phyloP scores from a whole-genome alignment of 2,329 filamentous ascomycete genomes.

The Sclerotiophoma versabilis region DNA sequence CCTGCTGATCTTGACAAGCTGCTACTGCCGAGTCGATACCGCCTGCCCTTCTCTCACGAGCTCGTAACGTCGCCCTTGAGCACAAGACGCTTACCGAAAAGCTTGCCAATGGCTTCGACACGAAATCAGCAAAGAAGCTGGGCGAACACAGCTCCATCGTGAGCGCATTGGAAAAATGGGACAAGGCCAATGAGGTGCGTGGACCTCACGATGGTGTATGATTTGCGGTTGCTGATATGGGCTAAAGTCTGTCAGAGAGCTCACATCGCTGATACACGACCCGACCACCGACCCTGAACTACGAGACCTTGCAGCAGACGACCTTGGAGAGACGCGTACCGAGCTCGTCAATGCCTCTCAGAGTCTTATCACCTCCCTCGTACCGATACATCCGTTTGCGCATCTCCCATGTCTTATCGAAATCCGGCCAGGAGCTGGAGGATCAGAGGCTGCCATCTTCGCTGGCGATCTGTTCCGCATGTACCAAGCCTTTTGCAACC shows the following conservation, averaged over 20 bases:
- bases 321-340: slow-evolving; percentile 71
- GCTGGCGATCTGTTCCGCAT: slow-evolving; percentile 86
- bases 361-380: slow-evolving; percentile 76
- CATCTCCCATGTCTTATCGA: slow-evolving; percentile 90
- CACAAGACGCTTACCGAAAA: slow-evolving; percentile 61
- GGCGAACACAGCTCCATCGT: slow-evolving; percentile 63
- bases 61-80: slow-evolving; percentile 62
- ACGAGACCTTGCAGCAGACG: slow-evolving; percentile 66
- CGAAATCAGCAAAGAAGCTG: slow-evolving; percentile 62
- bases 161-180: slow-evolving; percentile 63
- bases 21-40: slow-evolving; percentile 53
- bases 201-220: neutral
- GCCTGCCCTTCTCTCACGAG: slow-evolving; percentile 62
- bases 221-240: slow-evolving; percentile 28
- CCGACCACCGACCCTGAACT: slow-evolving; percentile 66
- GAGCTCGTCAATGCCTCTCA: slow-evolving; percentile 69
- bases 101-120: slow-evolving; percentile 63
- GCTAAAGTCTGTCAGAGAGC: slow-evolving; percentile 66
- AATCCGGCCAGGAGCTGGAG: slow-evolving; percentile 89
- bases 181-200: slow-evolving; percentile 63
- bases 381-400: slow-evolving; percentile 89
- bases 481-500: slow-evolving; percentile 82
- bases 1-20: slow-evolving; percentile 28
- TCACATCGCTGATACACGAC: slow-evolving; percentile 79
- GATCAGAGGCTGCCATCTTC: slow-evolving; percentile 89